These are phyloP conservation scores for Cytospora leucostoma DNA, from an alignment of 2,329 filamentous ascomycete genomes.

Conservation along the genomic window DNA sequence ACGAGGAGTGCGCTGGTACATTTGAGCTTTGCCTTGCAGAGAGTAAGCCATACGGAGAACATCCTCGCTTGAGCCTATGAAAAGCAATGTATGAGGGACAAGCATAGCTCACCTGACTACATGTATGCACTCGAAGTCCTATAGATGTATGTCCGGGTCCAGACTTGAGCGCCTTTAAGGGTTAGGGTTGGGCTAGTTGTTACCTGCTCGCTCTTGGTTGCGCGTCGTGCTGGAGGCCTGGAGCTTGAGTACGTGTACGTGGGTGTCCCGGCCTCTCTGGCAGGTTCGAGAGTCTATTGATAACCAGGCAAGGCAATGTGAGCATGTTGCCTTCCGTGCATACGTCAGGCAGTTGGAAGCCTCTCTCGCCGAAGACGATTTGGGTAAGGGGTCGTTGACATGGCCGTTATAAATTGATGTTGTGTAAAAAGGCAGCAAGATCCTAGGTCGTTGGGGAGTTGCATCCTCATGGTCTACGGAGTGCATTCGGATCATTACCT, in stretches of 20 bases:
- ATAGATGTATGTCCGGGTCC: no score
- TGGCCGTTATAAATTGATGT: not conserved
- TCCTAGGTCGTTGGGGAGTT: not conserved
- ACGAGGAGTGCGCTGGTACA: not conserved
- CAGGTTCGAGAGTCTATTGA: not conserved
- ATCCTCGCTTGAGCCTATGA: not conserved
- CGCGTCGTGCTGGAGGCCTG: constrained; percentile 2
- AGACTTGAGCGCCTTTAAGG: no score
- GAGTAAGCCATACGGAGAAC: not conserved
- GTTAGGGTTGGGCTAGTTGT: not conserved
- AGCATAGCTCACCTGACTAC: no score
- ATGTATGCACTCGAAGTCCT: no score
- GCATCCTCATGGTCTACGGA: constrained; percentile 4
- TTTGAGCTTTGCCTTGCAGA: not conserved
- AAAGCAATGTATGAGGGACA: no score
- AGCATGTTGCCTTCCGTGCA: not conserved
- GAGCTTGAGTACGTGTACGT: not conserved
- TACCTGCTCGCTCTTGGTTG: not conserved
- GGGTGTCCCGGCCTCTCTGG: not conserved
- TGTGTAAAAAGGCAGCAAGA: constrained; percentile 11
- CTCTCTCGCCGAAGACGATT: constrained; percentile 25
- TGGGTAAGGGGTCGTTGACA: constrained; percentile 6
- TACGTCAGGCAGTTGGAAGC: constrained; percentile 25
- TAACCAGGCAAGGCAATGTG: not conserved
- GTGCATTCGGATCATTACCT: constrained; percentile 1